A percentile compares a stretch with the other conserved stretches of the same genome.
phyloP scores from a whole-genome alignment of 2,329 filamentous ascomycete species.

The Sporothrix curviconia region DNA sequence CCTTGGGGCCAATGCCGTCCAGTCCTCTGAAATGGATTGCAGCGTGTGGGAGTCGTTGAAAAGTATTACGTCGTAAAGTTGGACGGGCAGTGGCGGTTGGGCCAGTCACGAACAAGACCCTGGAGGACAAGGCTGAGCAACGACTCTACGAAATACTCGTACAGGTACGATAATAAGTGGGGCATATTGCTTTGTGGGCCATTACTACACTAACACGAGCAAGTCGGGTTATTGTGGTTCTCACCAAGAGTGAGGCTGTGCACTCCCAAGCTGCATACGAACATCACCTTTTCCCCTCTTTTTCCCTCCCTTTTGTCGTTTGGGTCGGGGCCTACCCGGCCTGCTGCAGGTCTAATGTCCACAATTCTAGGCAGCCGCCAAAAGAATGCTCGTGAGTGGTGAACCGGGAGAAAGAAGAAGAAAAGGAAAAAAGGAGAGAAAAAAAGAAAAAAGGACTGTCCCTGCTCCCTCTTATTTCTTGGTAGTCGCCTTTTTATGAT shows the following conservation, averaged over 20 bases:
- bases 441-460: not conserved
- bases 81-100: too few species aligned
- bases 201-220: not conserved
- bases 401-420: not conserved
- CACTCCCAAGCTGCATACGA: not conserved
- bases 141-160: too few species aligned
- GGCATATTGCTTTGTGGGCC: not conserved
- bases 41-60: too few species aligned
- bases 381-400: not conserved
- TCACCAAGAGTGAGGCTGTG: slow-evolving; percentile 5
- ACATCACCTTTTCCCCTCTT: not conserved
- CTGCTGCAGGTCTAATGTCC: slow-evolving; percentile 1
- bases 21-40: too few species aligned
- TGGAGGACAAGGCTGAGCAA: slow-evolving; percentile 7
- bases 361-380: slow-evolving; percentile 6
- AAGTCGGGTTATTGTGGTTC: not conserved
- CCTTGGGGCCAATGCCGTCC: too few species aligned
- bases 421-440: not conserved
- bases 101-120: too few species aligned
- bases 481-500: slow-evolving; percentile 1
- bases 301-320: not conserved
- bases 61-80: too few species aligned
- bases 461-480: not conserved
- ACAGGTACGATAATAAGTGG: not conserved
- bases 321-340: not conserved